Evolutionary conservation across 495 filamentous ascomycete genomes (phyloP), one percentile per base, ranked within the genome.

Genomic region (Penicillium subrubescens): DNA sequence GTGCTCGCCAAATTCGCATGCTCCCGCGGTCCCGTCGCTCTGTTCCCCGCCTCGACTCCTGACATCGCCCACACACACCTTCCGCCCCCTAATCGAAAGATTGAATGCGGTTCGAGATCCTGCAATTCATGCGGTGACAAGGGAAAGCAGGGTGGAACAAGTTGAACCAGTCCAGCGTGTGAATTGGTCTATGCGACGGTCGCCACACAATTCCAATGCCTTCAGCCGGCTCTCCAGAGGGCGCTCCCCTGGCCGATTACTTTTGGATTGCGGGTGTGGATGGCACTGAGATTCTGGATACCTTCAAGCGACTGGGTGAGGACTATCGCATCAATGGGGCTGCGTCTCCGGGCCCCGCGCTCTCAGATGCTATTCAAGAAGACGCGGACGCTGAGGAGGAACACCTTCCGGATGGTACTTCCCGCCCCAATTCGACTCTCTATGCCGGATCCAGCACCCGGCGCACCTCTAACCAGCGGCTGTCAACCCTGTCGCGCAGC

Each of bases 181-280:
- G n/a, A 62, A 62, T 64, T 55, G 65, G 64, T 62, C 39, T 59
- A 33, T 55, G 70, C 57, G 67, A 72, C 62, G 44, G 56, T 62
- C 25, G 54, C 52, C 64, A 65, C 51, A 29, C 23, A 54, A 34
- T 29, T 54, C 33, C 66, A 56, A 73, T 73, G 71, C 69, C 71
- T 37, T 74, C 77, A 29, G 61, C 74, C 23, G 58, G 74, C 55
- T 44, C 72, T 25, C 68, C 77, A 59, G 74, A 73, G 63, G 84
- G 90, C 23, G 88, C 90, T 57, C 95, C 95, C 65, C 88, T 99
- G 64, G 95, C 95, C 73, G 95, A 99, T 77, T 97, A 96, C 81
- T 99, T 99, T 80, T 99, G 95, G 92, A 97, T 99, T 66, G 92
- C 92, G 67, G 95, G 95, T 76, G 87, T 96, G 71, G 92, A 93